Evolutionary conservation across 345 rosid genomes (phyloP).

Genomic region (Corchorus capsularis): DNA sequence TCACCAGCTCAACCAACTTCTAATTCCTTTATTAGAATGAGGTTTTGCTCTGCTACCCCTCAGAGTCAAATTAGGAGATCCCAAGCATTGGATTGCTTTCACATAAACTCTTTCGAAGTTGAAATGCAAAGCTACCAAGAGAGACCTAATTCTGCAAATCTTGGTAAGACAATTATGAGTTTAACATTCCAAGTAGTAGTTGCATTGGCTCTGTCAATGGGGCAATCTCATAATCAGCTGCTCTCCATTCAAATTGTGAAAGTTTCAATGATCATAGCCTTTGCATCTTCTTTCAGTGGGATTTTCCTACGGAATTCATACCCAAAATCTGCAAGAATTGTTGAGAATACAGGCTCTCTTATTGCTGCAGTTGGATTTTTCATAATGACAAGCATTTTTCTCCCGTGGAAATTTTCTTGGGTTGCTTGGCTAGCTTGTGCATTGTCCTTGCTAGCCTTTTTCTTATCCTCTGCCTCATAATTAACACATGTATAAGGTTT

Average conservation of each 20-base stretch:
- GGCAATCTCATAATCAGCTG: neutral
- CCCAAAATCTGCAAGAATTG: neutral
- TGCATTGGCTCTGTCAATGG: neutral
- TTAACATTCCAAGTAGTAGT: neutral
- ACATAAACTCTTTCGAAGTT: neutral
- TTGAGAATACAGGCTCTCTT: neutral
- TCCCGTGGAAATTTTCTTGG: constrained; percentile 1
- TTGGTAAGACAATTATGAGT: constrained; percentile 1
- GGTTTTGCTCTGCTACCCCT: neutral
- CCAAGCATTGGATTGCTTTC: neutral
- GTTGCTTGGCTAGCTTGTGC: constrained; percentile 3
- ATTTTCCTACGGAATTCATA: neutral
- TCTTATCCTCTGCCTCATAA: neutral
- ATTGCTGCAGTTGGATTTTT: neutral
- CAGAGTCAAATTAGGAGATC: neutral
- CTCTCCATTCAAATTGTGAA: neutral
- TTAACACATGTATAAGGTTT: too few species aligned
- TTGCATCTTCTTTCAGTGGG: constrained; percentile 16
- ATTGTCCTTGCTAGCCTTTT: neutral
- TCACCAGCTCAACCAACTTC: neutral
- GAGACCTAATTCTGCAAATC: neutral
- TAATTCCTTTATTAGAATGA: neutral
- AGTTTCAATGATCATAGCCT: neutral
- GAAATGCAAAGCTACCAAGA: constrained; percentile 7
- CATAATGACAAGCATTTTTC: neutral